A percentile compares a stretch with the other conserved stretches of the same genome.
These are phyloP conservation scores for Yamadazyma aaseri DNA, from an alignment of 1,139 yeast species.

Conservation along the genomic window DNA sequence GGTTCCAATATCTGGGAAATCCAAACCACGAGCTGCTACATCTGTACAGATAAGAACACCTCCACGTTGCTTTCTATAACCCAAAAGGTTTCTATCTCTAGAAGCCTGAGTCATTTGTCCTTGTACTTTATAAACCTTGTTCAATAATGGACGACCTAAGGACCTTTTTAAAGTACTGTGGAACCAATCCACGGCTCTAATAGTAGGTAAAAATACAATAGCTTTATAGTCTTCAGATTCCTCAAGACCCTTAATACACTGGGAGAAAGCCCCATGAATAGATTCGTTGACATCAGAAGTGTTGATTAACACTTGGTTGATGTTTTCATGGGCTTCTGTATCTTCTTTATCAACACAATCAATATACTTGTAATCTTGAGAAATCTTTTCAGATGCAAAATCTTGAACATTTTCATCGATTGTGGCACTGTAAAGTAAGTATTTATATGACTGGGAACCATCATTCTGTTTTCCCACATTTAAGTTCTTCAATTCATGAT, in stretches of 20 bases:
- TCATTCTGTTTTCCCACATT: constrained; percentile 12
- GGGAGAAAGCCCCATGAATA: constrained; percentile 52
- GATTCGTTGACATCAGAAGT: constrained; percentile 51
- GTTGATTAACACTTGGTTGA: constrained; percentile 61
- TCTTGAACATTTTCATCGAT: constrained; percentile 63
- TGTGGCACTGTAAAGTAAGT: constrained; percentile 86
- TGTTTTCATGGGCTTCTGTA: constrained; percentile 78
- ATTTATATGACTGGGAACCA: constrained; percentile 43
- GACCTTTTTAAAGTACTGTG: constrained; percentile 17
- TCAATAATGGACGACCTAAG: constrained; percentile 9
- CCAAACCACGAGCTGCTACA: constrained; percentile 97
- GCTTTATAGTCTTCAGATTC: constrained; percentile 55
- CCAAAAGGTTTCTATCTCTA: constrained; percentile 57
- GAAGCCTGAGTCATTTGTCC: constrained; percentile 69
- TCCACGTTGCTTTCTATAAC: constrained; percentile 48
- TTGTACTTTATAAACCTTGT: constrained; percentile 40
- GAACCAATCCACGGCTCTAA: constrained; percentile 58
- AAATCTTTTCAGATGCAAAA: constrained; percentile 67
- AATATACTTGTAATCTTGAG: constrained; percentile 60
- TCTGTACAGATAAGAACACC: constrained; percentile 81
- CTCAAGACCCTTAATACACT: constrained; percentile 27
- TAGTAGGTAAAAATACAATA: constrained; percentile 80
- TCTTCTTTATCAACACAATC: constrained; percentile 77
- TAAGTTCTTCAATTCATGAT: constrained; percentile 40
- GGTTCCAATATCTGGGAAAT: constrained; percentile 80